These are phyloP conservation scores for Bombardia bombarda DNA, from an alignment of 495 filamentous ascomycete genomes.

Conservation along the genomic window DNA sequence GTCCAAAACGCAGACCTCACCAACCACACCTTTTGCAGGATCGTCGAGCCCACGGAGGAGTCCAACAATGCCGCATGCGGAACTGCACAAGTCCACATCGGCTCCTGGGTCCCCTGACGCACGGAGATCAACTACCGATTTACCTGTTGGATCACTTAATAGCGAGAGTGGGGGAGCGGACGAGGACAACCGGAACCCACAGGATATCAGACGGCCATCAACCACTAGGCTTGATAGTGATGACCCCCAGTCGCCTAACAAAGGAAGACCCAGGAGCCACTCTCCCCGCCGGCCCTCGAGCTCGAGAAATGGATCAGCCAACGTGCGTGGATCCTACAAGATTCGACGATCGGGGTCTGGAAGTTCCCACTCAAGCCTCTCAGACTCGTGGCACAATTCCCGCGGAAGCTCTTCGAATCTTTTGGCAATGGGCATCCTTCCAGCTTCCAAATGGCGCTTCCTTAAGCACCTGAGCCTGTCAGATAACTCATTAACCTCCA, in stretches of 20 bases:
- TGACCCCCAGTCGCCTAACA: conserved; percentile 28
- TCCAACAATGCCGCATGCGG: conserved; percentile 46
- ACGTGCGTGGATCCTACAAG: conserved; percentile 56
- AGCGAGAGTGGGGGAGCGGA: conserved; percentile 35
- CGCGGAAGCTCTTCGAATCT: conserved; percentile 68
- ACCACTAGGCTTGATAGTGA: conserved; percentile 31
- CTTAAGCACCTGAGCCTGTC: conserved; percentile 83
- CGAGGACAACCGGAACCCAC: conserved; percentile 18
- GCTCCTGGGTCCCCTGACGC: conserved; percentile 60
- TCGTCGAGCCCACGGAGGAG: conserved; percentile 50
- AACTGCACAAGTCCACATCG: conserved; percentile 49
- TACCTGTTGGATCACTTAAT: conserved; percentile 36
- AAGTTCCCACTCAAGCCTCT: conserved; percentile 84
- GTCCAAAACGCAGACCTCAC: conserved; percentile 74
- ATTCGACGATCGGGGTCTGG: conserved; percentile 81
- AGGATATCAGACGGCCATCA: conserved; percentile 32
- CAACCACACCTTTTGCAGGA: conserved; percentile 57
- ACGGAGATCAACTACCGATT: conserved; percentile 34
- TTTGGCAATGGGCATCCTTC: conserved; percentile 54
- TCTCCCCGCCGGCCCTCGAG: conserved; percentile 71
- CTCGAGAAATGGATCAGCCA: conserved; percentile 58
- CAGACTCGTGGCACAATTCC: conserved; percentile 54
- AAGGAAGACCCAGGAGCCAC: conserved; percentile 57
- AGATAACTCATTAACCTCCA: conserved; percentile 78
- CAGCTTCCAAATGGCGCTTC: conserved; percentile 87